phyloP scores from a whole-genome alignment of 2,329 filamentous ascomycete species.

The Alternaria conjuncta region DNA sequence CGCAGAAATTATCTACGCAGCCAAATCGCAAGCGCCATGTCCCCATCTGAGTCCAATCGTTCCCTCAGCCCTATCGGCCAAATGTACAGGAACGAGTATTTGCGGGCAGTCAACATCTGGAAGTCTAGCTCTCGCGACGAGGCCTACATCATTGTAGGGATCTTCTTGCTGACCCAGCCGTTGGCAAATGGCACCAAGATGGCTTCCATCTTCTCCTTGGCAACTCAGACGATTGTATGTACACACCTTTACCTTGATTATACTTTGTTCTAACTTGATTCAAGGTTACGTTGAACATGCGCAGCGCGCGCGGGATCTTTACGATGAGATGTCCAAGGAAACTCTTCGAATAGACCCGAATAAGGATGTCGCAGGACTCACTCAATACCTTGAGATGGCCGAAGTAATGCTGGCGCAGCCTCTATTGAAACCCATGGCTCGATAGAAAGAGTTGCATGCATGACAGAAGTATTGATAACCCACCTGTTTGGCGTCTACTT shows the following conservation, averaged over 20 bases:
- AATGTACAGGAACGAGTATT: background rate
- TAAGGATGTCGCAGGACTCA: background rate
- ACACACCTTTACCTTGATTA: background rate
- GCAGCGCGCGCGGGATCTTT: background rate
- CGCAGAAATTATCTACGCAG: background rate
- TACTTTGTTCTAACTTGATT: background rate
- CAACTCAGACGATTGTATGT: background rate
- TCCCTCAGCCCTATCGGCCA: background rate
- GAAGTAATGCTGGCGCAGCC: background rate
- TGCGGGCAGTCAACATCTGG: background rate
- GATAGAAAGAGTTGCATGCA: background rate
- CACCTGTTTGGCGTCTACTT: background rate
- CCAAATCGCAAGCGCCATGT: background rate
- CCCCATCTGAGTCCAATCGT: background rate
- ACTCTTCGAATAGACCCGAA: background rate
- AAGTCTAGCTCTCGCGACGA: background rate
- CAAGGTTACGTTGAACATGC: background rate
- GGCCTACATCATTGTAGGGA: background rate
- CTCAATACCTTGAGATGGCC: background rate
- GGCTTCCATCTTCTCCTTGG: background rate
- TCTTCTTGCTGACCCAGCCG: background rate
- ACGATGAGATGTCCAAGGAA: background rate
- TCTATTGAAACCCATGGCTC: background rate
- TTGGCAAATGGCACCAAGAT: background rate
- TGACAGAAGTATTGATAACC: background rate